Evolutionary conservation across 352 stramenopile genomes (phyloP), one percentile per base, ranked within the genome.

Genomic region (Phytophthora fragariaefolia): DNA sequence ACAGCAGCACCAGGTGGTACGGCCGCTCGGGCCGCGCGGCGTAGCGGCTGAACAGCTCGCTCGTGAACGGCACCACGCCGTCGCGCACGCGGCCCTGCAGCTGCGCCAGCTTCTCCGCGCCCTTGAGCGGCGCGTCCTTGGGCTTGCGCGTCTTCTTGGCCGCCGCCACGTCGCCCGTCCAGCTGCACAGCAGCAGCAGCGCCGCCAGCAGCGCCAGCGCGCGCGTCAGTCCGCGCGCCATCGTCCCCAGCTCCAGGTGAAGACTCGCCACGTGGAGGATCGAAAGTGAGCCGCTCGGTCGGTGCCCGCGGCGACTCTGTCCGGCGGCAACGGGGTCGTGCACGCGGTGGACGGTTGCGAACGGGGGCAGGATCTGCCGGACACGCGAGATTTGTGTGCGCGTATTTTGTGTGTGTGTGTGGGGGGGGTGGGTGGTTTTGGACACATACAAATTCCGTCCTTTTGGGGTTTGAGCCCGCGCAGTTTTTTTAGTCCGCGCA

Each of bases 1-100:
- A 90, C 36, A 96, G 66, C 43, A 94, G 60, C 55, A 96, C 72
- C 23, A 93, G 45, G 57, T 96, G 87, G 72, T 94, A 96, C 47
- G 87, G 87, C 27, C 87, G 85, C 48, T 94, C 85, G 0, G 87
- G 79, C 1, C 83, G 83, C 52, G 82, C 45, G 15, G 80, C 85
- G 27, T 85, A 82, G 57, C 83, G 73, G 10, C 77, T 65, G 66
- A 89, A 96, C 18, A 75, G 69, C 2, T 91, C 80, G 53, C 34
- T 65, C 13, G 69, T 82, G 49, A 96, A 85, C 42, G 76, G 54
- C 34, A 96, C 56, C 40, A 93, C 72, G 49, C 83, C 83, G 49
- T 91, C 77, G 34, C 77, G 76, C 65, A 88, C 69, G 53, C 63
- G 72, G 12, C 59, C 62, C 6, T 79, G 70, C 17, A 95, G 74